phyloP scores from a whole-genome alignment of 345 rosid species.

The rapeseed (Brassica napus) region Da-Ae NC_063451.1:17879501-17880000 shows the following conservation, averaged over 20 bases:
- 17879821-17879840: no score
- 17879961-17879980: no score
- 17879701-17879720: slow-evolving; percentile 47
- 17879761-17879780: slow-evolving; percentile 10
- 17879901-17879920: no score
- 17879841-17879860: no score
- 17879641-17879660: slow-evolving; percentile 72
- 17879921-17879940: no score
- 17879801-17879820: no score
- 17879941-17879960: no score
- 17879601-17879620: slow-evolving; percentile 68
- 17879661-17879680: slow-evolving; percentile 70
- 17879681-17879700: slow-evolving; percentile 62
- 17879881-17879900: no score
- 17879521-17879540: slow-evolving; percentile 59
- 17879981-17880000: no score
- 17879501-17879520: slow-evolving; percentile 80
- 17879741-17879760: background rate
- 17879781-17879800: background rate
- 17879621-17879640: slow-evolving; percentile 73
- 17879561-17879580: slow-evolving; percentile 88
- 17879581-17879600: slow-evolving; percentile 68
- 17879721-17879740: slow-evolving; percentile 39
- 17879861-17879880: no score
- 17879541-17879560: slow-evolving; percentile 54